Evolutionary conservation across 2,329 filamentous ascomycete species (phyloP).

Genomic region (Didymella lethalis): DNA sequence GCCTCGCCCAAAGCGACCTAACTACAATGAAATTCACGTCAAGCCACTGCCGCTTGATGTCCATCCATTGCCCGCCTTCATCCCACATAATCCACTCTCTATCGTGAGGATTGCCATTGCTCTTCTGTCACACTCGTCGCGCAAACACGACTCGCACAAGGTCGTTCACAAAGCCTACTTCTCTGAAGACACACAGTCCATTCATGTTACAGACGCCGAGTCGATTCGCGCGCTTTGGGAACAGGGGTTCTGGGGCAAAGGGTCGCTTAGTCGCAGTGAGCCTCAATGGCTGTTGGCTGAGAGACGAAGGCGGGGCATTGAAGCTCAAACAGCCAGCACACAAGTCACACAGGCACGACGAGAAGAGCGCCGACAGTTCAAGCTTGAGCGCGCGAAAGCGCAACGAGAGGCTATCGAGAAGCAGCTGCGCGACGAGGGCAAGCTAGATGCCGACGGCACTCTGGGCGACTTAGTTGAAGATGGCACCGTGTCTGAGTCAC

Average conservation of each 20-base stretch:
- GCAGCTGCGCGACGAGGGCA: slow-evolving; percentile 66
- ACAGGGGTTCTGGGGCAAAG: slow-evolving; percentile 97
- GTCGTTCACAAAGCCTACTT: slow-evolving; percentile 76
- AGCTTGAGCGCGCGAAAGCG: slow-evolving; percentile 88
- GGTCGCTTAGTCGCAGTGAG: slow-evolving; percentile 90
- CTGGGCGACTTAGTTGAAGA: slow-evolving; percentile 44
- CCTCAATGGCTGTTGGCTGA: slow-evolving; percentile 90
- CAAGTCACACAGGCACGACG: slow-evolving; percentile 78
- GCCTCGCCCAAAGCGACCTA: slow-evolving; percentile 55
- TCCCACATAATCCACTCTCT: slow-evolving; percentile 91
- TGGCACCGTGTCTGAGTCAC: slow-evolving; percentile 29
- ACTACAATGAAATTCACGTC: slow-evolving; percentile 78
- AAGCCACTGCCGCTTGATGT: slow-evolving; percentile 81
- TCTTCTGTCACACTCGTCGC: slow-evolving; percentile 76
- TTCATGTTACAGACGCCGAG: slow-evolving; percentile 80
- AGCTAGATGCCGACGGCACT: slow-evolving; percentile 37
- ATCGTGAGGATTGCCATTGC: slow-evolving; percentile 80
- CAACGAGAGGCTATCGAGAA: slow-evolving; percentile 85
- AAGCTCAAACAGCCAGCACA: slow-evolving; percentile 77
- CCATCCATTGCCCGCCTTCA: slow-evolving; percentile 84
- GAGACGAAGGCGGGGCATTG: slow-evolving; percentile 72
- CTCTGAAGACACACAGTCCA: slow-evolving; percentile 79
- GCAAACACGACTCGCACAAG: slow-evolving; percentile 69
- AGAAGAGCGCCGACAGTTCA: slow-evolving; percentile 81
- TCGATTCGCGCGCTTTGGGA: slow-evolving; percentile 89